Evolutionary conservation across 345 rosid genomes (phyloP), one percentile per base, ranked within the genome.

Genomic region (Eucalyptus polyanthemos): DNA sequence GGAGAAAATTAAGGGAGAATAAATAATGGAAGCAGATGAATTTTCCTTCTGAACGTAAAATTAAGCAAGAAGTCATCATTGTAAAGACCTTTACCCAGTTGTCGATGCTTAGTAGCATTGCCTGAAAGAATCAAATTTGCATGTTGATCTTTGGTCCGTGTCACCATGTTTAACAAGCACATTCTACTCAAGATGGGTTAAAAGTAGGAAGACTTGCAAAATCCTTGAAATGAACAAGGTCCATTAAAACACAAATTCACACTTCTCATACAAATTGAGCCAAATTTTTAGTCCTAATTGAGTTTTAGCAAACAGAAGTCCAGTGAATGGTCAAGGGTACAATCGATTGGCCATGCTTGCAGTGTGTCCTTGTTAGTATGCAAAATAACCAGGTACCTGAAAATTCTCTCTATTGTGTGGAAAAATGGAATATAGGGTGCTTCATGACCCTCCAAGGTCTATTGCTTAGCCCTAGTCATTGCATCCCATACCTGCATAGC

Each of bases 371-470:
- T 15, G 11, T 67, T 67, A 31, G 40, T 67, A 31, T 4, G 0
- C 6, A 0, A n/a, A 86, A 16, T 7, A 37, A 5, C 5, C 3
- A 54, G 12, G 80, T 12, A 93, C 93, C 86, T 93, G 89, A 81
- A 88, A 86, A 80, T 29, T 86, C 80, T 91, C 92, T 29, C 50
- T 91, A 14, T 40, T 40, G 62, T 92, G 91, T 65, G 93, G 91
- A 86, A 87, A 92, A 60, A 93, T 62, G 22, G 93, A 92, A 83
- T 90, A 91, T 22, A 93, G 14, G 92, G 92, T 60, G 92, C 90
- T 45, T 92, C 93, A 58, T 93, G 94, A 40, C 93, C 93, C 86
- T 90, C 93, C 3, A 92, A 91, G 24, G 53, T 6, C 0, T 0
- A 7, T 50, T 5, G 17, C 0, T 50, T 50, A 6, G 17, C 53